Percentiles rank a stretch among this genome's conserved stretches.
These are phyloP conservation scores for Aspergillus sparsus DNA, from an alignment of 495 filamentous ascomycete genomes.

Conservation along the genomic window DNA sequence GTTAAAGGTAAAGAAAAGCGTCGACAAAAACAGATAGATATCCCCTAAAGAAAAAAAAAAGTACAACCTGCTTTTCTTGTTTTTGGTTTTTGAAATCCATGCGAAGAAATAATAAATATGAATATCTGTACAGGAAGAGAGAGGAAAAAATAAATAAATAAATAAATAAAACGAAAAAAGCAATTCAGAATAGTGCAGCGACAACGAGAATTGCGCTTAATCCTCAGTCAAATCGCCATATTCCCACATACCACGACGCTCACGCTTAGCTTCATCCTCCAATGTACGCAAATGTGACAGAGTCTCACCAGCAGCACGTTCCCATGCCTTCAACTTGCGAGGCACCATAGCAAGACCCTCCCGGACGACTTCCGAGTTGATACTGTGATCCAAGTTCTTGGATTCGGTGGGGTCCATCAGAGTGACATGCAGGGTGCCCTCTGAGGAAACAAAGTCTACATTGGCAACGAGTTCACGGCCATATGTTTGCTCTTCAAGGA, in stretches of 20 bases:
- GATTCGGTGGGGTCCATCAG: constrained; percentile 69
- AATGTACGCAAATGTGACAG: constrained; percentile 64
- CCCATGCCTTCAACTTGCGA: constrained; percentile 85
- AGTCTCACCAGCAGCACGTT: constrained; percentile 70
- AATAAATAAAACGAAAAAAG: constrained; percentile 6
- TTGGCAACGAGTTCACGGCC: constrained; percentile 80
- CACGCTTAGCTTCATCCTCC: constrained; percentile 73
- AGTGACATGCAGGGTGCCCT: constrained; percentile 79
- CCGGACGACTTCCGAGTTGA: constrained; percentile 81
- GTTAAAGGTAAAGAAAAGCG: neutral
- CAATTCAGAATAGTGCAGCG: neutral
- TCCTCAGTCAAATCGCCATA: constrained; percentile 95
- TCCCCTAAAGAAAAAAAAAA: neutral
- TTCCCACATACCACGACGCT: constrained; percentile 89
- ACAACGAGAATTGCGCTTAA: constrained; percentile 35
- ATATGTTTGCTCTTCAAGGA: constrained; percentile 65
- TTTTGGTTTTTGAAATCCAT: constrained; percentile 5
- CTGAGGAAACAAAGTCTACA: constrained; percentile 77
- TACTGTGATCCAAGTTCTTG: constrained; percentile 67
- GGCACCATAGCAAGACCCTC: constrained; percentile 90
- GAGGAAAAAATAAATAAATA: neutral
- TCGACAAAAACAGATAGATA: too few relatives aligned
- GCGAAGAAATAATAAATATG: neutral
- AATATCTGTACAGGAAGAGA: constrained; percentile 20
- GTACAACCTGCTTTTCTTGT: neutral